Evolutionary conservation across 2,329 filamentous ascomycete species (phyloP), one percentile per base, ranked within the genome.

Genomic region (Periconia sp.): DNA sequence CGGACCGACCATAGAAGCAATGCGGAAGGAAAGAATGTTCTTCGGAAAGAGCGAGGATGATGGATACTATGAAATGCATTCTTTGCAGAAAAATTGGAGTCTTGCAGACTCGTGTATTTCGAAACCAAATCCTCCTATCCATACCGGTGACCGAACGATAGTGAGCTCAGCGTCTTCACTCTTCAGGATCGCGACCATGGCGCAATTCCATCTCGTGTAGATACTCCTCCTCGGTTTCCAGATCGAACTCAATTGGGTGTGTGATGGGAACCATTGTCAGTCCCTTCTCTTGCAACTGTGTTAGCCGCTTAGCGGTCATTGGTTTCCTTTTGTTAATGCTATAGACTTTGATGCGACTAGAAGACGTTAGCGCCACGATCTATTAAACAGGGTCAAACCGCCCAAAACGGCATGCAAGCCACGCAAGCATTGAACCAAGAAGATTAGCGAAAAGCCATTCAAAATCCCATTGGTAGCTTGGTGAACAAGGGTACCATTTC

Each of bases 321-420:
- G 75, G 72, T 24, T 69, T 74, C 2, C 66, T 71, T 52, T 68
- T 75, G 65, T 86, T 86, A 38, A 86, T 76, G 52, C 82, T 86
- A 63, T 85, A 87, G 5, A 60, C 15, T 24, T 60, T 60, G 52
- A 86, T 74, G 1, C 81, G 73, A 48, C 56, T 59, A 39, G n/a
- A 22, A 16, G 13, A n/a, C 9, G 33, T 57, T 52, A 57, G 54
- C 43, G 12, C 24, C 10, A n/a, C 25, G 1, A 21, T 28, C 18
- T 29, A 21, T 33, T 35, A 38, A 17, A 22, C 12, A 11, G 16
- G 17, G 30, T 16, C 18, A 5, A 30, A 19, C n/a, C n/a, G n/a
- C n/a, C n/a, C n/a, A n/a, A n/a, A n/a, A n/a, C n/a, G n/a, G n/a
- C n/a, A n/a, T n/a, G n/a, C n/a, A n/a, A n/a, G n/a, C n/a, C n/a